These are phyloP conservation scores for Solanum hybrid DNA, from an alignment of 305 asterid species.

Conservation along the genomic window DNA sequence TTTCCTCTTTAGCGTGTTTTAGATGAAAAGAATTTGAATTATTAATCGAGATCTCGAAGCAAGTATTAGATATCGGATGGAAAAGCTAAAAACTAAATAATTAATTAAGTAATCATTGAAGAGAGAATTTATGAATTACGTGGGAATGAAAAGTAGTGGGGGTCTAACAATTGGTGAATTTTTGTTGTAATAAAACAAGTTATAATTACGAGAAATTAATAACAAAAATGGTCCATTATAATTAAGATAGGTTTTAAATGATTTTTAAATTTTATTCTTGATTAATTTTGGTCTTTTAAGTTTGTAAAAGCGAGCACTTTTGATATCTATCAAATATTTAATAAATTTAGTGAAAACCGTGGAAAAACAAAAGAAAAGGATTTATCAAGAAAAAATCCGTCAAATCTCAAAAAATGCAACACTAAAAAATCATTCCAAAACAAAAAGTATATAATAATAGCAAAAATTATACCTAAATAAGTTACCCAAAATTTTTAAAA, in stretches of 20 bases:
- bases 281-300: not conserved
- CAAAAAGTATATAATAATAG: not conserved
- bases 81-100: not conserved
- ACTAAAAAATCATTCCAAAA: not conserved
- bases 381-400: not conserved
- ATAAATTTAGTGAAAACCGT: not conserved
- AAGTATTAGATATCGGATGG: not conserved
- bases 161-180: not conserved
- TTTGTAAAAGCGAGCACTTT: not conserved
- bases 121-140: not conserved
- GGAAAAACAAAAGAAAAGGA: not conserved
- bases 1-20: not conserved
- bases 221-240: not conserved
- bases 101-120: not conserved
- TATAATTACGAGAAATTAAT: not conserved
- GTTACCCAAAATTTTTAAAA: not conserved
- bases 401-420: not conserved
- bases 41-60: not conserved
- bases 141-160: not conserved
- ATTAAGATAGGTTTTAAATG: not conserved
- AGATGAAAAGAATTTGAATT: not conserved
- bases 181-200: not conserved
- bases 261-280: not conserved
- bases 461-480: not conserved
- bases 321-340: not conserved